phyloP scores from a whole-genome alignment of 2,329 filamentous ascomycete genomes.

The Cordyceps farinosa region DNA sequence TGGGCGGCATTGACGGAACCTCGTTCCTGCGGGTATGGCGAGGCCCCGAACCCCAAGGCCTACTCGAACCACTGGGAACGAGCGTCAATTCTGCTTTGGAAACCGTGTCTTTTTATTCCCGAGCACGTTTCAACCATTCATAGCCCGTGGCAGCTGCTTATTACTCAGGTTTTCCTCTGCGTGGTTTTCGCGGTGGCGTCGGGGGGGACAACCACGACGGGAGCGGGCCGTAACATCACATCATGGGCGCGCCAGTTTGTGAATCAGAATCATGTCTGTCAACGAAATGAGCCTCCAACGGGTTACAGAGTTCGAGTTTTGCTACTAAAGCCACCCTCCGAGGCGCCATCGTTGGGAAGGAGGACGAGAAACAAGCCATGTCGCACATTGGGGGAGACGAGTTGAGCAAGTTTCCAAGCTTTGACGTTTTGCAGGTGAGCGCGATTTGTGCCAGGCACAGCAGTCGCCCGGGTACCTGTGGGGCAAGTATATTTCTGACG shows the following conservation, averaged over 20 bases:
- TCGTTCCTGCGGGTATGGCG: too few species aligned
- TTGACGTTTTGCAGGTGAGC: conserved; percentile 8
- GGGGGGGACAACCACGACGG: neutral
- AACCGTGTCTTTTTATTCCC: neutral
- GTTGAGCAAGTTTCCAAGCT: conserved; percentile 18
- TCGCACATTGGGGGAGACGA: neutral
- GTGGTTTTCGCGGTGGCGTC: conserved; percentile 12
- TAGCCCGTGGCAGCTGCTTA: neutral
- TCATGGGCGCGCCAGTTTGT: neutral
- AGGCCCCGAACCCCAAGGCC: neutral
- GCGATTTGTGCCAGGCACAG: conserved; percentile 14
- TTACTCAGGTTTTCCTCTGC: neutral
- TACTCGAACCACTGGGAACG: neutral
- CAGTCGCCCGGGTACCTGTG: neutral
- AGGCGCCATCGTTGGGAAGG: neutral
- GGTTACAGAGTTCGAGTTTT: too few species aligned
- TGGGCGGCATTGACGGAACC: too few species aligned
- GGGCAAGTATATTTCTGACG: neutral
- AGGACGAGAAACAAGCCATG: conserved; percentile 12
- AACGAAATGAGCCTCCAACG: neutral
- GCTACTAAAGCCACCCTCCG: neutral
- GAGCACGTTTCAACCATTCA: conserved; percentile 8
- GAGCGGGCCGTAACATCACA: conserved; percentile 8
- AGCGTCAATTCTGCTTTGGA: neutral
- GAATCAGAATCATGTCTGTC: conserved; percentile 5